A percentile compares a stretch with the other conserved stretches of the same genome.
phyloP scores from a whole-genome alignment of 2,329 filamentous ascomycete genomes.

The Seiridium cupressi region DNA sequence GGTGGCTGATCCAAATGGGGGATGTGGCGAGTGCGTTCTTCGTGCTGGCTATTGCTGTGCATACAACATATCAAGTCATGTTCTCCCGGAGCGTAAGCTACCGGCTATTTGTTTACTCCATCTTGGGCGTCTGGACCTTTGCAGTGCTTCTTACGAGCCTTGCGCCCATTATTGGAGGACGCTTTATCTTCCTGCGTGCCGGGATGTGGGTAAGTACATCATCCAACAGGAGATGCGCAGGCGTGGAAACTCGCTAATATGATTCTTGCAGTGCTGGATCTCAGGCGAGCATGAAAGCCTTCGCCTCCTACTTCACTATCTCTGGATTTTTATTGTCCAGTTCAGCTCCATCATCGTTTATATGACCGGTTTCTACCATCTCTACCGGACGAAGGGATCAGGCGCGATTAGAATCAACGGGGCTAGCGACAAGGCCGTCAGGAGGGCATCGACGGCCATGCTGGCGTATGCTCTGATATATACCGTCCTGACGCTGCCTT shows the following conservation, averaged over 20 bases:
- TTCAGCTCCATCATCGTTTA: slow-evolving; percentile 52
- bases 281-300: slow-evolving; percentile 40
- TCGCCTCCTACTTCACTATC: slow-evolving; percentile 50
- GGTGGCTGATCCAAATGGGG: slow-evolving; percentile 53
- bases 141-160: slow-evolving; percentile 42
- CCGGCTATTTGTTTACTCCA: slow-evolving; percentile 33
- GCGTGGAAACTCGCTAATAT: neutral
- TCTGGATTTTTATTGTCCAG: slow-evolving; percentile 54
- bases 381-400: slow-evolving; percentile 18
- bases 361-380: slow-evolving; percentile 29
- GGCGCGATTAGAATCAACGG: slow-evolving; percentile 13
- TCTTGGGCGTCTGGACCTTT: slow-evolving; percentile 40
- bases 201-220: slow-evolving; percentile 39
- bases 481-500: slow-evolving; percentile 47
- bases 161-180: slow-evolving; percentile 38
- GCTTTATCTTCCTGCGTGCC: slow-evolving; percentile 45
- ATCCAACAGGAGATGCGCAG: neutral
- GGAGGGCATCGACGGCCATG: slow-evolving; percentile 47
- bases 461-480: slow-evolving; percentile 50
- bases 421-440: slow-evolving; percentile 15
- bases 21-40: slow-evolving; percentile 52
- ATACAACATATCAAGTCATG: slow-evolving; percentile 52
- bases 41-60: slow-evolving; percentile 51
- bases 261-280: slow-evolving; percentile 48
- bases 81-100: slow-evolving; percentile 38